Evolutionary conservation across 2,329 filamentous ascomycete genomes (phyloP), one percentile per base, ranked within the genome.

Genomic region (Pleomassaria siparia): DNA sequence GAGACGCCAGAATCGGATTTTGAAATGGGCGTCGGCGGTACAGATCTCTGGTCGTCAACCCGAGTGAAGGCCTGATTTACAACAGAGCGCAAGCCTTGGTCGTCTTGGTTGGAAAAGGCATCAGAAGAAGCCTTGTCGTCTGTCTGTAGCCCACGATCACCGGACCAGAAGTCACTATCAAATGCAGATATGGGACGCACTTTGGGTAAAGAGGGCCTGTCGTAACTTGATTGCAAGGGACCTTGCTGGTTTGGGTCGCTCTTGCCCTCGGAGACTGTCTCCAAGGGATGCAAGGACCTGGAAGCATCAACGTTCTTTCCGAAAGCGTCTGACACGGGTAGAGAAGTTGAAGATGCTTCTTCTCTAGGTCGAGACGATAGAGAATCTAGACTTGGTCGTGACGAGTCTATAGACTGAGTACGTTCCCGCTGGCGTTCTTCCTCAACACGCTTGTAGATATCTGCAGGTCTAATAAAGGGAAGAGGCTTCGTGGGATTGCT

Each of bases 401-500:
- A 72, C 9, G 80, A 80, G 2, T 86, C 84, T 47, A 81, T 69
- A 1, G 81, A 82, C 46, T 76, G 76, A 37, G 35, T 37, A 29
- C 78, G 72, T 55, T 81, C 78, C 55, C 73, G 79, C 51, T 81
- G 76, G 44, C 77, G 78, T 54, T 88, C 86, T 55, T 89, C 85
- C 43, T 82, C 82, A 66, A 86, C 77, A 5, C 86, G 82, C 61
- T 81, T 86, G 66, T 92, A 91, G 33, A 91, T 86, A 56, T 95
- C 89, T 11, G 86, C 81, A 1, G 89, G 88, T 29, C 87, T 79
- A 46, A 90, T 78, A 55, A 92, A 85, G 0, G 84, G 80, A 16
- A 82, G 70, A 1, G 81, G 66, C 56, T 84, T 85, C 41, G 73
- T 64, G 29, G 77, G 56, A 21, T 70, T 71, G 48, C 55, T 61